Percentiles rank a stretch among this genome's conserved stretches.
phyloP scores from a whole-genome alignment of 805 yeast genomes.

The Metschnikowia proteae region DNA sequence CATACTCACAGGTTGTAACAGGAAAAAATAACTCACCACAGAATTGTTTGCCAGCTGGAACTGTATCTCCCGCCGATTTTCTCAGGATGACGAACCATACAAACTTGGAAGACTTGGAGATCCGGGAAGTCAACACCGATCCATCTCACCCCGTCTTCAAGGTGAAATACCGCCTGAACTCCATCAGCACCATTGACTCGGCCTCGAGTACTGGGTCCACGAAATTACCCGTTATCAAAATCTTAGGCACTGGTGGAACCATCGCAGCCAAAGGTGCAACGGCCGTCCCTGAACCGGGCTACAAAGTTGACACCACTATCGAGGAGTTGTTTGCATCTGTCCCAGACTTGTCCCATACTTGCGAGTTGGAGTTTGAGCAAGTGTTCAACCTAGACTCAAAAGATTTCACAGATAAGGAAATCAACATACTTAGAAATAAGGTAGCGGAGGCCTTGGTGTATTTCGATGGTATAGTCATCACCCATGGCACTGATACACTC shows the following conservation, averaged over 20 bases:
- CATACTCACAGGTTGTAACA: not conserved
- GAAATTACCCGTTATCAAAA: slow-evolving; percentile 38
- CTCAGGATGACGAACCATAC: slow-evolving; percentile 1
- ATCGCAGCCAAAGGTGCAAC: slow-evolving; percentile 51
- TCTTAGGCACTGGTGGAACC: slow-evolving; percentile 58
- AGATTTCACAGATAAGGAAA: slow-evolving; percentile 46
- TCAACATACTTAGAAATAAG: slow-evolving; percentile 44
- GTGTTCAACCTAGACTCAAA: slow-evolving; percentile 60
- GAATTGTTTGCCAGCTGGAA: not conserved
- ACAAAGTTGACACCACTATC: slow-evolving; percentile 47
- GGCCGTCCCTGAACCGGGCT: slow-evolving; percentile 51
- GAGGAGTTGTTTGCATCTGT: slow-evolving; percentile 39
- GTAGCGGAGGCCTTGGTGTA: slow-evolving; percentile 42
- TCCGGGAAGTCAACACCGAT: slow-evolving; percentile 25
- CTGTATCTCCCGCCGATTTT: not conserved
- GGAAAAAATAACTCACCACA: not conserved
- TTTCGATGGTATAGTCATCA: slow-evolving; percentile 59
- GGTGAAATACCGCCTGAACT: slow-evolving; percentile 34
- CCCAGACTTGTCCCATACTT: slow-evolving; percentile 52
- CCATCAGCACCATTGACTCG: slow-evolving; percentile 22
- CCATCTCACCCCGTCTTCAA: slow-evolving; percentile 32
- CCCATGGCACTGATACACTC: slow-evolving; percentile 71
- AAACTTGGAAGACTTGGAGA: slow-evolving; percentile 12
- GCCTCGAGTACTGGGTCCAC: slow-evolving; percentile 15
- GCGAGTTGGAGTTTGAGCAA: slow-evolving; percentile 60